Evolutionary conservation across 805 yeast species (phyloP), one percentile per base, ranked within the genome.

Genomic region (Nakazawaea wickerhamii): DNA sequence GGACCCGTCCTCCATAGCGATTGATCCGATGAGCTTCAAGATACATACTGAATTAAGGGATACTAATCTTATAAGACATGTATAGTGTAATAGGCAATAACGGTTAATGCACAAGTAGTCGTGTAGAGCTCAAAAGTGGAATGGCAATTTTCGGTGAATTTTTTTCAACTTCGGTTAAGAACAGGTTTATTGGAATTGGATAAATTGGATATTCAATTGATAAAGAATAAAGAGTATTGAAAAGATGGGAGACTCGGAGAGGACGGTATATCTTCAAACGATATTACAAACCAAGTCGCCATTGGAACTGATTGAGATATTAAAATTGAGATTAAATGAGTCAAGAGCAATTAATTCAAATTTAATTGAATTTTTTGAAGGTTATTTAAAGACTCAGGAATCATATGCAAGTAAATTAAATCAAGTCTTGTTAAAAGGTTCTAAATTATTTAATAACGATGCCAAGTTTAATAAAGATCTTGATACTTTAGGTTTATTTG

Each of bases 321-420:
- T 83, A 22, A 65, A 78, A 39, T 70, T 79, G 40, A 72, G 89
- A 47, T 64, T 77, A 30, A 62, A 70, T 26, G 76, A 73, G 50
- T 77, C 80, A 36, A 72, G 73, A 51, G 53, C 68, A 35, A 62
- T 79, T 38, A 82, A 82, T 53, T 74, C 73, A 44, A 80, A 76
- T 39, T 68, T 85, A 48, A 78, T 84, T 30, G 70, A 67, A 32
- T 74, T 86, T 70, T 67, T 84, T 43, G 70, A 74, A 30, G 78
- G 73, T 20, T 66, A 79, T 43, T 67, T 75, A 31, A 64, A 72
- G 25, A 59, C 76, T 25, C 70, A 70, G 52, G 67, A 67, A 38
- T 57, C 52, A 34, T 77, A 79, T 52, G 70, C 73, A 10, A 64
- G 64, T 27, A 75, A 73, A 50, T 63, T 79, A 49, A 70, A 70